Conservation (phyloP, 257 asterid genomes). For the Vinca minor region DNA sequence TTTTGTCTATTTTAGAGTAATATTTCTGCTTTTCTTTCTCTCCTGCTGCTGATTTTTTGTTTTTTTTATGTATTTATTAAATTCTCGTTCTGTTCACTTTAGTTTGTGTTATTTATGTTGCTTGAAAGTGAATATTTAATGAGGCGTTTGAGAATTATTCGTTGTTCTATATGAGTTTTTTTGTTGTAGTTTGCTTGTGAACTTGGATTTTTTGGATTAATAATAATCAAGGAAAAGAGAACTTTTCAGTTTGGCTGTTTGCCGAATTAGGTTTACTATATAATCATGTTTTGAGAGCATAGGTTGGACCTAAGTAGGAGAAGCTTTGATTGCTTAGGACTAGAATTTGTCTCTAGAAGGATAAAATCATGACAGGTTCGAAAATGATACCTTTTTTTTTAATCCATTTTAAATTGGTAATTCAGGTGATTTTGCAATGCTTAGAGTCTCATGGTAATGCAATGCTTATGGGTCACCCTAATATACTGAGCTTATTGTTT, state of each 20-base stretch:
- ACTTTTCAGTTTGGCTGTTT: no score
- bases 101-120: no score
- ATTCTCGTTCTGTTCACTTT: no score
- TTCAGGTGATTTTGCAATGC: constrained; percentile 40
- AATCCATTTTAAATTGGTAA: constrained; percentile 14
- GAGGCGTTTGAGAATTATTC: not conserved
- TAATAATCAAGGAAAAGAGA: no score
- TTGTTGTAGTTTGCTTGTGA: no score
- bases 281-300: no score
- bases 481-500: constrained; percentile 44
- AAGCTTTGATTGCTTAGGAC: not conserved
- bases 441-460: constrained; percentile 22
- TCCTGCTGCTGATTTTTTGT: not conserved
- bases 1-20: not conserved
- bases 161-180: not conserved
- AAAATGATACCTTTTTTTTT: not conserved
- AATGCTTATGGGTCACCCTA: constrained; percentile 49
- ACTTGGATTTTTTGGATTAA: no score
- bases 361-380: not conserved
- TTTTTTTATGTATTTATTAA: not conserved
- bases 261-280: no score
- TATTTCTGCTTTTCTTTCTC: not conserved
- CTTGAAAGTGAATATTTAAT: no score
- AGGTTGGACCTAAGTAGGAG: not conserved
- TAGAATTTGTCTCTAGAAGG: not conserved